Percentiles rank a stretch among this genome's conserved stretches.
Conservation (phyloP, 805 yeast species). For the Kuraishia floccosa region DNA sequence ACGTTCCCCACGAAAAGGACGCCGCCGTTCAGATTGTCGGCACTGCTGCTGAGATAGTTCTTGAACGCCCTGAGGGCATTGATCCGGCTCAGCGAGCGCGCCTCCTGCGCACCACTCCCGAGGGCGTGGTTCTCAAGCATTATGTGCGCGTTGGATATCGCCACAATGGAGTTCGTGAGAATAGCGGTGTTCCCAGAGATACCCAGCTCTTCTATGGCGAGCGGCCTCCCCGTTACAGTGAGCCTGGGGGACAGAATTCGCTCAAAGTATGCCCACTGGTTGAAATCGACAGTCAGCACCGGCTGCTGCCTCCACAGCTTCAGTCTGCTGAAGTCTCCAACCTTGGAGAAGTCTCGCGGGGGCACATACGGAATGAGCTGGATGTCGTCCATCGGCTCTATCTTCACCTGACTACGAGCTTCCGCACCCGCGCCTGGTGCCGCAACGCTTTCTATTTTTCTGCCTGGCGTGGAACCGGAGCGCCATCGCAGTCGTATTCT, state of each 20-base stretch:
- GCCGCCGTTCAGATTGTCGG: slow-evolving; percentile 5
- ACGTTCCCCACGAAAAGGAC: slow-evolving; percentile 11
- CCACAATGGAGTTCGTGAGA: slow-evolving; percentile 8
- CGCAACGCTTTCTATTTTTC: slow-evolving; percentile 6
- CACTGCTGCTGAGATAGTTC: slow-evolving; percentile 1
- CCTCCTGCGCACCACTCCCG: slow-evolving; percentile 5
- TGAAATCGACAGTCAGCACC: slow-evolving; percentile 3
- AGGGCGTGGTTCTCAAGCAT: slow-evolving; percentile 3
- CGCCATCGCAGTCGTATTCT: slow-evolving; percentile 32
- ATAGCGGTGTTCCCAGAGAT: slow-evolving; percentile 6
- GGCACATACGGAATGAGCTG: neutral
- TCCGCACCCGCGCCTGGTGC: neutral
- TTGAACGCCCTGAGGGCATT: slow-evolving; percentile 7
- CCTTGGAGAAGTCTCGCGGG: neutral
- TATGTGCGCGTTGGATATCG: slow-evolving; percentile 13
- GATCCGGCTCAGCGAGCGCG: slow-evolving; percentile 5
- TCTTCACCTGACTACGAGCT: neutral
- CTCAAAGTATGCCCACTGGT: slow-evolving; percentile 11
- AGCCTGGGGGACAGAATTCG: slow-evolving; percentile 12
- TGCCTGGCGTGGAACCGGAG: slow-evolving; percentile 23
- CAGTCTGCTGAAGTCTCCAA: neutral
- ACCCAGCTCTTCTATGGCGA: slow-evolving; percentile 3
- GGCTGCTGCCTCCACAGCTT: neutral
- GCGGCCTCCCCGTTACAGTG: slow-evolving; percentile 10
- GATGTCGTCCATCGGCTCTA: neutral